These are phyloP conservation scores for Pythium oligandrum DNA, from an alignment of 352 stramenopile genomes.

Conservation along the genomic window DNA sequence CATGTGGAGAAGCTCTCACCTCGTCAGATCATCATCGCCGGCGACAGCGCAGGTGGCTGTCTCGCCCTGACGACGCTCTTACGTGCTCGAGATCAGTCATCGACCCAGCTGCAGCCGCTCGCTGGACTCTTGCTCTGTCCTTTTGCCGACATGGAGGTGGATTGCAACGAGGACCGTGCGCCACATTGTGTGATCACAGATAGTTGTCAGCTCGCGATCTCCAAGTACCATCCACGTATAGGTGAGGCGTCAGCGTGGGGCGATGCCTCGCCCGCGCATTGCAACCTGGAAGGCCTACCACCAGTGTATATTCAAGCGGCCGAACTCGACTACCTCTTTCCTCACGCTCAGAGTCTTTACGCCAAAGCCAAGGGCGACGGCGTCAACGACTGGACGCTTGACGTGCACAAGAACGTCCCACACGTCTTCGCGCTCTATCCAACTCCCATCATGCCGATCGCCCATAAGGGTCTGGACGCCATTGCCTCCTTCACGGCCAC, in stretches of 20 bases:
- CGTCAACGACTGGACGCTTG: slow-evolving; percentile 26
- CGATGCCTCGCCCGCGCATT: slow-evolving; percentile 31
- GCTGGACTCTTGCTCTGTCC: slow-evolving; percentile 39
- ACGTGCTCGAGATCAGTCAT: slow-evolving; percentile 16
- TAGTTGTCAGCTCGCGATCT: slow-evolving; percentile 30
- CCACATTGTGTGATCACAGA: slow-evolving; percentile 47
- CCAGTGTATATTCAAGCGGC: slow-evolving; percentile 39
- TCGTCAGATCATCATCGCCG: slow-evolving; percentile 31
- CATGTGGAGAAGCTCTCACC: slow-evolving; percentile 19
- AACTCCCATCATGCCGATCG: slow-evolving; percentile 39
- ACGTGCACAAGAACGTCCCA: slow-evolving; percentile 49
- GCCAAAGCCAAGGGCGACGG: slow-evolving; percentile 26
- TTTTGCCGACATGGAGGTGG: slow-evolving; percentile 35
- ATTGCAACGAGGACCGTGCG: slow-evolving; percentile 18
- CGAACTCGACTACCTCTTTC: slow-evolving; percentile 45
- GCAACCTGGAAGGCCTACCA: slow-evolving; percentile 36
- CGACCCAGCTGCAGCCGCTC: slow-evolving; percentile 21
- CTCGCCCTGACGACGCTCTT: slow-evolving; percentile 41
- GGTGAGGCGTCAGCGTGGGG: slow-evolving; percentile 17
- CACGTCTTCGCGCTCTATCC: slow-evolving; percentile 62
- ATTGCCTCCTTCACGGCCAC: slow-evolving; percentile 37
- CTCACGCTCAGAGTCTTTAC: slow-evolving; percentile 28
- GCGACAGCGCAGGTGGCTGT: slow-evolving; percentile 48
- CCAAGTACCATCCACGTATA: slow-evolving; percentile 20
- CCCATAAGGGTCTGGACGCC: slow-evolving; percentile 31